Base-by-base conservation (phyloP, 164 flowering plant genomes). In the Kingdonia uniflora region DNA sequence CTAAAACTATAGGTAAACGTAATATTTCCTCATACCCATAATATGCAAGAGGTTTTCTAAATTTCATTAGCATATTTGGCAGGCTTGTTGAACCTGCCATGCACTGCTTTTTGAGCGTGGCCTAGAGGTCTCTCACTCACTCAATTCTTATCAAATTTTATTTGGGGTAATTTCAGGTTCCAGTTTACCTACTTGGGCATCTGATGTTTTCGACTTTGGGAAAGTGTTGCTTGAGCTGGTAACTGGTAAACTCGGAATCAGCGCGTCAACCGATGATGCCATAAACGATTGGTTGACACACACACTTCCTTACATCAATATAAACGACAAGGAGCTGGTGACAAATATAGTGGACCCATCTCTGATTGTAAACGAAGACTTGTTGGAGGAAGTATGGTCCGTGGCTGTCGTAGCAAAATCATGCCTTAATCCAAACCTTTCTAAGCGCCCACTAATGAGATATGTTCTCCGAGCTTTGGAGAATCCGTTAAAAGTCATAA, bases 311-410 rank as follows among this genome's bases (percentile, higher is more conserved):
- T 66, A 65, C 68, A 81, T 90, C 57, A 82, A 68, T 56, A 76
- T 78, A 40, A 72, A 84, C 21, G 95, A 90, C 51, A 78, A 80
- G 60, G 95, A 87, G 52, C 71, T 74, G 39, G 69, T 87, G 24
- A 69, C 72, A 1, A 82, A 76, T 70, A 90, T 90, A 41, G 64
- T 90, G 29, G 95, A 87, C 52, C 85, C 90, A 1, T 79, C 82
- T 48, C 75, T 90, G 22, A 64, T 90, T 8, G 56, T 82, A 16
- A 87, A 87, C 24, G 95, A 84, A 23, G 95, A 87, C 55, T 71
- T 90, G 11, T 57, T 86, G 46, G 91, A 87, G 55, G 97, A 87
- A 60, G 97, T 84, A 17, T 90, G 97, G 97, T 88, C 97, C 11
- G 78, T 84, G 87, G 88, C 95, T 0, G 66, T 90, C 38, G 88